Base-by-base conservation (phyloP, 768 basidiomycete species). In the Xerocomus spinulosus region DNA sequence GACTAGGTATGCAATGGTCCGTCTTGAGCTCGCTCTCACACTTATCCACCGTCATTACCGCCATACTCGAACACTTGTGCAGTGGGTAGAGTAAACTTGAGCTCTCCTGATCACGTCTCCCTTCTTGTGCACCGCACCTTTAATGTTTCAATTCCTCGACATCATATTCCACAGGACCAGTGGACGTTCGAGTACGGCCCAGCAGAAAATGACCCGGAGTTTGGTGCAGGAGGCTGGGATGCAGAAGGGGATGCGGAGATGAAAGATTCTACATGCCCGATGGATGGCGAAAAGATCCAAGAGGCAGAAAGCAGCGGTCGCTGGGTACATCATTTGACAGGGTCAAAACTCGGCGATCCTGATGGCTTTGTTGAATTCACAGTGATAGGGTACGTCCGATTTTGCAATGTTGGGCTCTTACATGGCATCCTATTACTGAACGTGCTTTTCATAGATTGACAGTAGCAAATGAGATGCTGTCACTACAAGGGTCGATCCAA, bases 391-490 rank as follows among this genome's bases (percentile, higher is more conserved):
- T 70, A 10, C 12, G 51, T 62, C 26, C 32, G n/a, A 23, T 35
- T 18, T 14, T 25, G 3, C 14, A 14, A 32, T 15, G 37, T n/a
- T n/a, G 13, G 9, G 15, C 25, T 26, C n/a, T 26, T 40, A 15
- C 17, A 17, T 12, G 15, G 39, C n/a, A 17, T 23, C 39, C n/a
- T n/a, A n/a, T 26, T 13, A 20, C 39, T 55, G 28, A 63, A 35
- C 24, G 18, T 10, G 6, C 42, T 40, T 50, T 37, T 18, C 32
- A 49, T 59, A 96, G 93, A 21, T 64, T 93, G 49, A 92, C 85
- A 13, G 80, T 93, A 28, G 91, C 92, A 26, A 94, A 96, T 60
- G 87, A 94, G 61, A 94, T 95, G 91, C 70, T 96, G 17, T 94
- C 92, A 3, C 69, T 96, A 12, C 75, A 89, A 25, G 92, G 92